phyloP scores from a whole-genome alignment of 345 rosid genomes.

The Citrus mangshanensis region DNA sequence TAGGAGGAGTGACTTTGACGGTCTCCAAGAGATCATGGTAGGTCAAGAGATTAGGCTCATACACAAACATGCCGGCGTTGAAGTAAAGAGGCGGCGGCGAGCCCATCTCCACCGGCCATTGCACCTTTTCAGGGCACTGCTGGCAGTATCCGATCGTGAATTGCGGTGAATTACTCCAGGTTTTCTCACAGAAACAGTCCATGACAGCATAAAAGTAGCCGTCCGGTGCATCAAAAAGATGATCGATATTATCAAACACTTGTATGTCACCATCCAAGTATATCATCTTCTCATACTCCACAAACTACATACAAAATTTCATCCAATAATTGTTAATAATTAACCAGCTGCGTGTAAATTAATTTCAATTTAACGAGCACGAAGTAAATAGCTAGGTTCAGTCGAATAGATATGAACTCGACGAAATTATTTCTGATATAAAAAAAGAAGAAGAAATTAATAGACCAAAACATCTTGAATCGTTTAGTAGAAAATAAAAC shows the following conservation, averaged over 20 bases:
- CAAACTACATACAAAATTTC: conserved; percentile 31
- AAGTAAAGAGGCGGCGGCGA: conserved; percentile 52
- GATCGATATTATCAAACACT: conserved; percentile 60
- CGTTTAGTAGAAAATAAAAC: too few relatives aligned
- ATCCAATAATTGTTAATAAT: not conserved
- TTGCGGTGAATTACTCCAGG: conserved; percentile 45
- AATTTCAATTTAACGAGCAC: not conserved
- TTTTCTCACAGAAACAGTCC: conserved; percentile 62
- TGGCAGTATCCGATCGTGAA: conserved; percentile 61
- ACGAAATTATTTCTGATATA: too few relatives aligned
- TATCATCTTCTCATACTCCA: conserved; percentile 63
- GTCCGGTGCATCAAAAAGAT: conserved; percentile 43
- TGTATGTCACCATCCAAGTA: conserved; percentile 71
- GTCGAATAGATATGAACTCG: not conserved
- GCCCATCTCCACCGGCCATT: conserved; percentile 42
- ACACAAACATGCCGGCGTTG: conserved; percentile 71
- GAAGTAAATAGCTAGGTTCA: not conserved
- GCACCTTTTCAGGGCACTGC: conserved; percentile 52
- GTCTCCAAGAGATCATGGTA: conserved; percentile 40
- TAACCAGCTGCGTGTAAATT: not conserved
- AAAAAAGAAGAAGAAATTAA: too few relatives aligned
- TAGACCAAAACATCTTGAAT: too few relatives aligned
- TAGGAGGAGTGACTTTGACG: conserved; percentile 41
- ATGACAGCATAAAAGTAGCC: conserved; percentile 60
- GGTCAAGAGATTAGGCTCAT: conserved; percentile 43